Base-by-base conservation (phyloP, 163 green algal species). In the Chlorella variabilis region DNA sequence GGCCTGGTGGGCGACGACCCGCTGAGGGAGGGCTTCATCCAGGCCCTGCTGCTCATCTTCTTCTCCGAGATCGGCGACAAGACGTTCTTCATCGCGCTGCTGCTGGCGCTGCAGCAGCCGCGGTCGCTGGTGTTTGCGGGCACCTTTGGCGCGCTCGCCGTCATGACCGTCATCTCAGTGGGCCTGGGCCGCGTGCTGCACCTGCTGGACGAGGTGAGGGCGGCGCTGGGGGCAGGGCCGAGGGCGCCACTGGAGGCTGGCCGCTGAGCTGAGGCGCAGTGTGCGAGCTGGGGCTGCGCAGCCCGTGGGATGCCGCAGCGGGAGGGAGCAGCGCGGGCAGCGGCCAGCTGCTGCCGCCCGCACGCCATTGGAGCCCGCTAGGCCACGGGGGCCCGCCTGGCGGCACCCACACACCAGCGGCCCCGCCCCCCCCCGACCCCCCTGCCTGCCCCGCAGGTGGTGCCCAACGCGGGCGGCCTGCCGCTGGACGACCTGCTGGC, bases 31-130 rank as follows among this genome's bases (percentile, higher is more conserved):
- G 95, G 95, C 33, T 89, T 96, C 39, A 89, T 98, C 3, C 95
- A 92, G 20, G 93, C 92, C 5, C 96, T 99, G 71, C 89, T 98
- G 39, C 92, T 99, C 0, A 98, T 99, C 58, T 93, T 99, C 74
- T 98, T 99, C 85, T 96, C 90, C 41, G 94, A 99, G 85, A 94
- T 99, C 7, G 96, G 96, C 31, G 96, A 99, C 87, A 99, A 99
- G 84, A 99, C 96, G 1, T 99, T 99, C 87, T 99, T 99, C 88
- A 98, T 99, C 62, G 95, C 96, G 3, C 79, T 98, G 74, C 89
- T 98, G 70, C 87, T 98, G 59, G 91, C 95, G 4, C 82, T 97
- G 58, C 90, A 92, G 67, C 79, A 87, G 41, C 71, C 84, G 18
- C 87, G 91, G 75, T 51, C 51, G 25, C 73, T 87, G 21, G 86